Conservation (phyloP, 805 yeast species). For the Wickerhamiella australiensis region DNA sequence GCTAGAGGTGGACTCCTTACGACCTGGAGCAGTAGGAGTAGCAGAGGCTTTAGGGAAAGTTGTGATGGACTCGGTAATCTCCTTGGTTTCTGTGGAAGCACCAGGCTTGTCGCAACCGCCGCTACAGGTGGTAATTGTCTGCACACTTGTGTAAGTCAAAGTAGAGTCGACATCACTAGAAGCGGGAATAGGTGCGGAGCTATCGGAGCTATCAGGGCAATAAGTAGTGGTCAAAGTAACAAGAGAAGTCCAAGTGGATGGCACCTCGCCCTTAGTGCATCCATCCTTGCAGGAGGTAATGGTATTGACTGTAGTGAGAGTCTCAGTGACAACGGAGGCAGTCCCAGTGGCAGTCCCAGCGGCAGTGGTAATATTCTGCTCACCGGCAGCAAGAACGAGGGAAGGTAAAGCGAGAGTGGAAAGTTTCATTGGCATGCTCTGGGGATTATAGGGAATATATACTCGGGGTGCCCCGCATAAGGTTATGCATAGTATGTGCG, state of each 20-base stretch:
- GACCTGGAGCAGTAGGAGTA: not conserved
- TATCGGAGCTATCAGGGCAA: slow-evolving; percentile 4
- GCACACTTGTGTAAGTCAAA: not conserved
- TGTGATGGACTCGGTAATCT: not conserved
- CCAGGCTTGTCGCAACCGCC: slow-evolving; percentile 1
- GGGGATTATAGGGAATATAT: no score
- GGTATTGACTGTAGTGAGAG: slow-evolving; percentile 1
- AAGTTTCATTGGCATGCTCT: no score
- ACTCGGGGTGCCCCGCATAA: not conserved
- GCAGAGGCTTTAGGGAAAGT: not conserved
- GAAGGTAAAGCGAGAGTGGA: slow-evolving; percentile 4
- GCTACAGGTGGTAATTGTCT: slow-evolving; percentile 2
- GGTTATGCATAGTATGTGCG: not conserved
- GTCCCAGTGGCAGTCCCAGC: slow-evolving; percentile 1
- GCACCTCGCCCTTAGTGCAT: slow-evolving; percentile 2
- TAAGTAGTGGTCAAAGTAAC: slow-evolving; percentile 7
- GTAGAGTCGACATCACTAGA: not conserved
- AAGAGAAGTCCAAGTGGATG: not conserved
- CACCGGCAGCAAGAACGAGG: slow-evolving; percentile 3
- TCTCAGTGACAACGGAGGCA: slow-evolving; percentile 2
- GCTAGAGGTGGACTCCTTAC: not conserved
- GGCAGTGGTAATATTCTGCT: not conserved
- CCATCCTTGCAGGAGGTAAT: slow-evolving; percentile 4
- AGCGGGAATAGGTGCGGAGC: not conserved
- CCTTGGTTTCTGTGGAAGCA: not conserved